Percentiles rank a stretch among this genome's conserved stretches.
Evolutionary conservation across 345 rosid genomes (phyloP).

Genomic region (Raphanus raphanistrum): DNA sequence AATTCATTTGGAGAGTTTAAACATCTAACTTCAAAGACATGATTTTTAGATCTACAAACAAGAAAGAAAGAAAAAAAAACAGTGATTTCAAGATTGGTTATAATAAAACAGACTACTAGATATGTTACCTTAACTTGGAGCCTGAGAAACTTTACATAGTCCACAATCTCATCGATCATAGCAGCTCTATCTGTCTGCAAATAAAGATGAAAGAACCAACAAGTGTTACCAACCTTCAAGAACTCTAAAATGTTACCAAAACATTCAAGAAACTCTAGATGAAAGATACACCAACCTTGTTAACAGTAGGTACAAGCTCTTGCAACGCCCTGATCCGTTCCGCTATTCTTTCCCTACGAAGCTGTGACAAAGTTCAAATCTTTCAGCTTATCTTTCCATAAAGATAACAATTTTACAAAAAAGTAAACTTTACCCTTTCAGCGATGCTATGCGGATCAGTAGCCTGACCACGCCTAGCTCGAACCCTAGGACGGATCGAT

Average conservation of each 20-base stretch:
- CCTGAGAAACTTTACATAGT: conserved; percentile 96
- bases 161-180: conserved; percentile 99
- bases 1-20: conserved; percentile 4
- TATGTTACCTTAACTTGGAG: conserved; percentile 93
- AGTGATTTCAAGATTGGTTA: not conserved
- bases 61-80: not conserved
- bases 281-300: conserved; percentile 61
- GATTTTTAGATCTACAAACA: conserved; percentile 18
- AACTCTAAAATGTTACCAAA: conserved; percentile 2
- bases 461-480: conserved; percentile 99
- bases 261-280: not conserved
- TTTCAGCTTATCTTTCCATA: not conserved
- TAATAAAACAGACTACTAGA: not conserved
- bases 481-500: conserved; percentile 87
- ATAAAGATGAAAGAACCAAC: not conserved
- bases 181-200: conserved; percentile 92
- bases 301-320: conserved; percentile 97
- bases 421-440: conserved; percentile 64
- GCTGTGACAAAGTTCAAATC: conserved; percentile 48
- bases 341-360: conserved; percentile 96
- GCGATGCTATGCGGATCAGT: conserved; percentile 99
- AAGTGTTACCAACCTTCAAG: not conserved
- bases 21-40: conserved; percentile 9
- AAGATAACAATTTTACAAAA: conserved; percentile 1
- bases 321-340: conserved; percentile 97